Evolutionary conservation across 306 rosid species (phyloP).

Genomic region (Acacia melanoxylon): DNA sequence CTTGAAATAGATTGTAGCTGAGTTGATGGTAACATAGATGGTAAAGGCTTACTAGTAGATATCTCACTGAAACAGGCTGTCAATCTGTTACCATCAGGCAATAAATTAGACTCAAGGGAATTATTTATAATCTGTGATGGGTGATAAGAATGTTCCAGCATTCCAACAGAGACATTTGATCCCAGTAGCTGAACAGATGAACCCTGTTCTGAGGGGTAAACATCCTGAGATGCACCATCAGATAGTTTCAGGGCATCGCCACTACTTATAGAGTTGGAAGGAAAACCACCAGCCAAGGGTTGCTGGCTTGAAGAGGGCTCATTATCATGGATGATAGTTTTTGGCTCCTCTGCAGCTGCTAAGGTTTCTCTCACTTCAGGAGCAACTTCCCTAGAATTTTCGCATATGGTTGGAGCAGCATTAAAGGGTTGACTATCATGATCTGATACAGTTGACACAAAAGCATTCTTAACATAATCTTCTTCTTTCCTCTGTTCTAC

Average conservation of each 20-base stretch:
- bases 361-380: constrained; percentile 37
- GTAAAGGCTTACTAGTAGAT: constrained; percentile 43
- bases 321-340: constrained; percentile 29
- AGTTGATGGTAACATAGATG: constrained; percentile 35
- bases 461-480: constrained; percentile 34
- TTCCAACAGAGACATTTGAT: constrained; percentile 36
- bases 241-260: constrained; percentile 38
- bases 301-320: constrained; percentile 41
- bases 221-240: constrained; percentile 42
- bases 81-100: constrained; percentile 42
- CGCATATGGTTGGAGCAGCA: constrained; percentile 34
- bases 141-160: constrained; percentile 40
- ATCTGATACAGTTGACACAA: constrained; percentile 32
- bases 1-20: constrained; percentile 40
- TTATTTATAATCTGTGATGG: constrained; percentile 42
- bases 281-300: constrained; percentile 37
- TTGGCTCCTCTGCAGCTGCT: constrained; percentile 35
- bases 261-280: constrained; percentile 33
- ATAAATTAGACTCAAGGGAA: constrained; percentile 33
- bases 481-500: constrained; percentile 44
- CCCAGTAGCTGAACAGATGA: constrained; percentile 41
- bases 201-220: constrained; percentile 30
- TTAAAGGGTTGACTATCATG: constrained; percentile 30
- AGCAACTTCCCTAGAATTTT: constrained; percentile 43
- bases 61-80: constrained; percentile 39